A percentile compares a stretch with the other conserved stretches of the same genome.
Conservation (phyloP, 2,329 filamentous ascomycete species). For the Diaporthe citriasiana region DNA sequence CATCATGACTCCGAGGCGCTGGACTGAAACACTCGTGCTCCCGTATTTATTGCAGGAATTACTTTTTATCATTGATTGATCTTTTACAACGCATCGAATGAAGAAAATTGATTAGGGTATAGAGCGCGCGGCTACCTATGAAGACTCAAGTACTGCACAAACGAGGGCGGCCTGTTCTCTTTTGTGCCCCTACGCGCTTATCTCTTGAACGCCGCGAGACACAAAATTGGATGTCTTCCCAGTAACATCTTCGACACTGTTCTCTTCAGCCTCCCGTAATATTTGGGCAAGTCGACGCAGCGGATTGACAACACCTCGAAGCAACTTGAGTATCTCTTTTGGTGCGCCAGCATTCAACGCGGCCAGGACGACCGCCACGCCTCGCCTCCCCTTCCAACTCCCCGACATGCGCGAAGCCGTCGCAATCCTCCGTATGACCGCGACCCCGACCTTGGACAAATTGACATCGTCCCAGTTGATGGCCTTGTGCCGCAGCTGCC, state of each 20-base stretch:
- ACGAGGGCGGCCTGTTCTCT: too few species aligned
- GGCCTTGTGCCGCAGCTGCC: background rate
- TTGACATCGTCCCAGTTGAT: slow-evolving; percentile 3
- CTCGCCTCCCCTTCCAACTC: slow-evolving; percentile 24
- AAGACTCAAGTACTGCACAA: too few species aligned
- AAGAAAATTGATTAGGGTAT: background rate
- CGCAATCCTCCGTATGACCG: background rate
- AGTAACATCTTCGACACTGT: background rate
- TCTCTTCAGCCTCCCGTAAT: slow-evolving; percentile 2
- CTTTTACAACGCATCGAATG: background rate
- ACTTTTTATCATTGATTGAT: background rate
- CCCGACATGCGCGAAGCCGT: slow-evolving; percentile 3
- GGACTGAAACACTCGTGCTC: too few species aligned
- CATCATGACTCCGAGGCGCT: background rate
- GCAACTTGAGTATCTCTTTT: background rate
- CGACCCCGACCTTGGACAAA: background rate
- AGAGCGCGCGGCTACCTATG: background rate
- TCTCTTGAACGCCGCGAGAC: background rate
- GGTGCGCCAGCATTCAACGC: slow-evolving; percentile 32
- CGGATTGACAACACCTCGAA: background rate
- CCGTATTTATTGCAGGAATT: background rate
- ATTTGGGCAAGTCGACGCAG: background rate
- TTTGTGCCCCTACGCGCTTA: background rate
- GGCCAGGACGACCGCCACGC: slow-evolving; percentile 12
- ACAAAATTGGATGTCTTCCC: background rate